phyloP scores from a whole-genome alignment of 139 green algal genomes.

The Coelastrella sp. region DNA sequence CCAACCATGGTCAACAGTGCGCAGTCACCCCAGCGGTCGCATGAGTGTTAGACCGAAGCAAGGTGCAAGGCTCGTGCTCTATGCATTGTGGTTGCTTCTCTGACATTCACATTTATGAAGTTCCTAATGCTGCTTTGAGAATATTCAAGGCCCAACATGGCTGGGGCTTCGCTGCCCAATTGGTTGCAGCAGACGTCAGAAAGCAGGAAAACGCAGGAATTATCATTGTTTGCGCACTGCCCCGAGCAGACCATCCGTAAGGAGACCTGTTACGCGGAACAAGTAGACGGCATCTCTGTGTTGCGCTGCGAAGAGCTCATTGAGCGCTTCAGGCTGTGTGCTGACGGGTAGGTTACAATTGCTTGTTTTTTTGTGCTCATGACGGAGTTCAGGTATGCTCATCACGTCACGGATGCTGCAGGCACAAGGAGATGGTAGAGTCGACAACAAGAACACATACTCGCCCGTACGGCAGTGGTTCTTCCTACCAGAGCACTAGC shows the following conservation, averaged over 20 bases:
- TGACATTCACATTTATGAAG: background rate
- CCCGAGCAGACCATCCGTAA: conserved; percentile 9
- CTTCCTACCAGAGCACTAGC: background rate
- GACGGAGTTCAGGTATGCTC: no score
- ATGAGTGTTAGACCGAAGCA: background rate
- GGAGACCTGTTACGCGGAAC: conserved; percentile 21
- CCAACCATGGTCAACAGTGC: background rate
- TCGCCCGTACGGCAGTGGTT: background rate
- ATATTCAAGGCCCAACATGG: background rate
- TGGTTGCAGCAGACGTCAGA: conserved; percentile 36
- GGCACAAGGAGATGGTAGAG: conserved; percentile 41
- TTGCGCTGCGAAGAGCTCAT: conserved; percentile 15
- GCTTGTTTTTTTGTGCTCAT: background rate
- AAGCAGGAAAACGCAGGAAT: background rate
- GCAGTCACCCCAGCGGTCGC: background rate
- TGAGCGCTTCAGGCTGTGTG: conserved; percentile 15
- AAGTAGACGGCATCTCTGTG: conserved; percentile 6
- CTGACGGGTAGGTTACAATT: background rate
- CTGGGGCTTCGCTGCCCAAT: background rate
- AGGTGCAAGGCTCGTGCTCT: background rate
- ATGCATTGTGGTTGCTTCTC: no score
- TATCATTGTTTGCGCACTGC: background rate
- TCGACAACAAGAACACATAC: background rate
- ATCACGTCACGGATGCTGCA: background rate
- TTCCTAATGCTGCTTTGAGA: background rate